Percentiles rank a stretch among this genome's conserved stretches.
Evolutionary conservation across 2,329 filamentous ascomycete species (phyloP).

Genomic region (Chaetomiaceae sp.): DNA sequence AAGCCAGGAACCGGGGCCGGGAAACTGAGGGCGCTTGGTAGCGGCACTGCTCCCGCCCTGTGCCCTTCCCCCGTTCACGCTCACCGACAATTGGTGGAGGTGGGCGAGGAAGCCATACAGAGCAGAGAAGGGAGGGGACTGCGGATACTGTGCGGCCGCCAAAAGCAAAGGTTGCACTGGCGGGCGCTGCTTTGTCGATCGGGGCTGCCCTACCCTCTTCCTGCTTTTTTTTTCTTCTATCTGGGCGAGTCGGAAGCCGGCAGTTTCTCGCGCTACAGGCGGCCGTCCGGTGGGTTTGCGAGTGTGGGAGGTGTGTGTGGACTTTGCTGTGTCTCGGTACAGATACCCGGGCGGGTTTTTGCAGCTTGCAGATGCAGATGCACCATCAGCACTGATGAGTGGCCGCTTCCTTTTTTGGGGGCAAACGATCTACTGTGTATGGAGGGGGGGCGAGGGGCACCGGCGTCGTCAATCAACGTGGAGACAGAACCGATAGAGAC

Average conservation of each 20-base stretch:
- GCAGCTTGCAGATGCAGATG: not conserved
- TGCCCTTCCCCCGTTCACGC: not conserved
- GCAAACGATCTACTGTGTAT: too few species aligned
- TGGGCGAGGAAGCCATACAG: not conserved
- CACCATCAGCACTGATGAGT: not conserved
- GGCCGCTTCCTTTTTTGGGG: too few species aligned
- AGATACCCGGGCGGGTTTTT: conserved; percentile 7
- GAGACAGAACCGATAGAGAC: too few species aligned
- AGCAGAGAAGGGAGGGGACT: not conserved
- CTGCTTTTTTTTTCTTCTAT: too few species aligned
- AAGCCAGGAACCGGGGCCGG: not conserved
- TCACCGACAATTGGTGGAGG: conserved; percentile 12
- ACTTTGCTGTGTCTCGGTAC: conserved; percentile 12
- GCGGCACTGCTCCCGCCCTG: not conserved
- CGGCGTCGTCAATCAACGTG: too few species aligned
- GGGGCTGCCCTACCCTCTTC: not conserved
- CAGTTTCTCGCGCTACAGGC: not conserved
- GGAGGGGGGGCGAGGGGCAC: too few species aligned
- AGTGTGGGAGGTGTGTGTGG: not conserved
- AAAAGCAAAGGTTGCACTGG: conserved; percentile 2
- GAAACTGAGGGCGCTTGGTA: too few species aligned
- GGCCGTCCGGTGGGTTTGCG: too few species aligned
- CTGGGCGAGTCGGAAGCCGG: not conserved
- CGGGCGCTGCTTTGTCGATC: not conserved
- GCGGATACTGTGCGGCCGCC: conserved; percentile 3